Conservation (phyloP, 179 eudicot species). For the Patellifolia procumbens region DNA sequence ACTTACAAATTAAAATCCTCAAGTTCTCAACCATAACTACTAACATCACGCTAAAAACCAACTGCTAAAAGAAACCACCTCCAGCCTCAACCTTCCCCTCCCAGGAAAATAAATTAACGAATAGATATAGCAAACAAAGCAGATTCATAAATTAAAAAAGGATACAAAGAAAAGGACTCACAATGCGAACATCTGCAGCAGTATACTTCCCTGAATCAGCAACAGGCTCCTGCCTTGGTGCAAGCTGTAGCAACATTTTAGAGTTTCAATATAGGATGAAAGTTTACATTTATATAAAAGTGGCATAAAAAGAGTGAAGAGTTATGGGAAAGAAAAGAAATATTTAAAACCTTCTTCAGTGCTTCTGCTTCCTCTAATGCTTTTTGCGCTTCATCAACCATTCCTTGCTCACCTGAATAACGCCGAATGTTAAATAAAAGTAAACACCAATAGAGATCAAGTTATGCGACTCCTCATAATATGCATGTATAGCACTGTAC, state of each 20-base stretch:
- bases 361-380: constrained; percentile 99
- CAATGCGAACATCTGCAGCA: constrained; percentile 97
- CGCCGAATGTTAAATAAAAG: constrained; percentile 16
- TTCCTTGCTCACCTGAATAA: constrained; percentile 89
- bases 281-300: not conserved
- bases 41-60: no score
- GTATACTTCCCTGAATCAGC: constrained; percentile 75
- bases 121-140: not conserved
- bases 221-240: constrained; percentile 77
- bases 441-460: not conserved
- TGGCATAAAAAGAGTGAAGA: not conserved
- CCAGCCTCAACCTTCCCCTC: not conserved
- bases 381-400: constrained; percentile 95
- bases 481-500: not conserved
- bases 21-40: not conserved
- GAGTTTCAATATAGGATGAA: constrained; percentile 9
- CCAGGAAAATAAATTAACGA: not conserved
- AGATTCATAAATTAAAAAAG: not conserved
- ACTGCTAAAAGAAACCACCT: no score
- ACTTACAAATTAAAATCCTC: not conserved
- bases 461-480: not conserved
- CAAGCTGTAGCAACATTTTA: constrained; percentile 48
- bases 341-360: constrained; percentile 64
- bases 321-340: not conserved
- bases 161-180: constrained; percentile 42